These are phyloP conservation scores for Hortiboletus flavorubellus DNA, from an alignment of 768 basidiomycete genomes.

Conservation along the genomic window DNA sequence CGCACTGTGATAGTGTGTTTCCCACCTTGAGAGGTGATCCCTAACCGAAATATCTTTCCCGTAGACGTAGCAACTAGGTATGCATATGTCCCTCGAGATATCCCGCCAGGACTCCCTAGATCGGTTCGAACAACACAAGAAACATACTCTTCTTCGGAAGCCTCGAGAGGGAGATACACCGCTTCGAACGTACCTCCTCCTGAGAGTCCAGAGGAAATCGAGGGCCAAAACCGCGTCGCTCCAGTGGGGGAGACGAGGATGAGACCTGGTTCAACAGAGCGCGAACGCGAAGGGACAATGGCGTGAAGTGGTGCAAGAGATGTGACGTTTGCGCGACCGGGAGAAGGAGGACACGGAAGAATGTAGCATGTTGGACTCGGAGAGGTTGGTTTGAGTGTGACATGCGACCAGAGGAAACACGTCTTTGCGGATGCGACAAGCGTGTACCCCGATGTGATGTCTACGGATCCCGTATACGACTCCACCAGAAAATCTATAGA, in stretches of 20 bases:
- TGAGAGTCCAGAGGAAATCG: constrained; percentile 77
- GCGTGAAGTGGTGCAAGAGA: constrained; percentile 48
- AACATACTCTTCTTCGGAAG: constrained; percentile 52
- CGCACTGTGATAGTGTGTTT: constrained; percentile 59
- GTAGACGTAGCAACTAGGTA: constrained; percentile 67
- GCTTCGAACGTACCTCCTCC: constrained; percentile 65
- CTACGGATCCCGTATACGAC: constrained; percentile 66
- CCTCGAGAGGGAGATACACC: constrained; percentile 42
- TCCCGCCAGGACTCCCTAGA: constrained; percentile 38
- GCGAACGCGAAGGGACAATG: constrained; percentile 60
- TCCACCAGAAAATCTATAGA: constrained; percentile 67
- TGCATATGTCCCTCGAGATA: constrained; percentile 9
- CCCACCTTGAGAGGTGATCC: constrained; percentile 64
- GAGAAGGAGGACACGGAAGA: constrained; percentile 61
- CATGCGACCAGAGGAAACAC: constrained; percentile 84
- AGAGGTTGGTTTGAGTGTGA: constrained; percentile 60
- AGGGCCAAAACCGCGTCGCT: constrained; percentile 83
- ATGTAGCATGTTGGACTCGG: constrained; percentile 73
- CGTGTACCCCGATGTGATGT: constrained; percentile 69
- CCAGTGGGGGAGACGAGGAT: constrained; percentile 73
- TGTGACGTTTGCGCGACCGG: constrained; percentile 42
- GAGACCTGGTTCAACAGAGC: constrained; percentile 71
- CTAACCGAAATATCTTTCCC: constrained; percentile 63
- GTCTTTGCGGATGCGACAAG: constrained; percentile 68
- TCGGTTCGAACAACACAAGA: constrained; percentile 66